Evolutionary conservation across 2,329 filamentous ascomycete species (phyloP), one percentile per base, ranked within the genome.

Genomic region (Septoria linicola): DNA sequence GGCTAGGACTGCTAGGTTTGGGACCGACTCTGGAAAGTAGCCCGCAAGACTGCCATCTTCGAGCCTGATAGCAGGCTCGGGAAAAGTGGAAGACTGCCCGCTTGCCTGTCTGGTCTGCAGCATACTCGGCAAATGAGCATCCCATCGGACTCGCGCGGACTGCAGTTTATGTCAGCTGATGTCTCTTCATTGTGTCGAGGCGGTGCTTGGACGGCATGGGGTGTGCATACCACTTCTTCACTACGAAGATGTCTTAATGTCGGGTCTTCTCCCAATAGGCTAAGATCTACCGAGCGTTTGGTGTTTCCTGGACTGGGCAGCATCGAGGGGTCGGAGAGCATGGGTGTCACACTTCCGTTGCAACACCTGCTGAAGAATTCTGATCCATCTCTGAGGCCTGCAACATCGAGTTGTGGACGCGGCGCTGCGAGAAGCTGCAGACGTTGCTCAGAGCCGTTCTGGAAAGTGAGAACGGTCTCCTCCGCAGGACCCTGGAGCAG

Each of bases 1-100:
- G 31, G 68, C 70, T n/a, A 79, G 68, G 17, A 79, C 69, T 14
- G 72, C 75, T 8, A 75, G 68, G 54, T 79, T 72, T 50, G 72
- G 59, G 8, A 74, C 68, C 1, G 67, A 64, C 25, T 72, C 68
- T 10, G 76, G 69, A 47, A 71, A 76, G 58, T 77, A 79, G 1
- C 76, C 76, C 10, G 69, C 19, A 8, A 59, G 68, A 25, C 76
- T 61, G 8, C 35, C 34, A 30, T 44, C 32, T 19, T 58, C 57
- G 4, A 39, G 30, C 31, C 13, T 34, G 1, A 44, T 25, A 7
- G 44, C 23, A 7, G 41, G 40, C 10, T 41, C 36, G 6, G 46
- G 46, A 11, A 34, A 49, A 14, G 37, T 19, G n/a, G 27, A 41
- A 10, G n/a, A 8, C 19, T 32, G 20, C 20, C 27, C 13, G 14